These are phyloP conservation scores for Penicillium sp. DNA, from an alignment of 2,329 filamentous ascomycete species.

Conservation along the genomic window DNA sequence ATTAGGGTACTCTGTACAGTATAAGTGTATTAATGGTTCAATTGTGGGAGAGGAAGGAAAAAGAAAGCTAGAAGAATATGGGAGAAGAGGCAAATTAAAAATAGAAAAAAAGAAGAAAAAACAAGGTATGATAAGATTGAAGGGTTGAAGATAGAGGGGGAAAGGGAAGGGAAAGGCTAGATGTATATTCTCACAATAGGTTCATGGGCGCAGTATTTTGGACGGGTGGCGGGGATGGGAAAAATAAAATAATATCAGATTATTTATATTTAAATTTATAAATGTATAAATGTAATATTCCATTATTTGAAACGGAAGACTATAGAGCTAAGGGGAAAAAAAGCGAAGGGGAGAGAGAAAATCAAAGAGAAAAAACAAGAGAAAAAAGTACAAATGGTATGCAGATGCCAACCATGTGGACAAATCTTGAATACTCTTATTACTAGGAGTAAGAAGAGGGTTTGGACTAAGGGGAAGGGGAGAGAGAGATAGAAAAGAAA, in stretches of 20 bases:
- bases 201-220: conserved; percentile 14
- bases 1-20: background rate
- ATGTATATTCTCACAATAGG: conserved; percentile 3
- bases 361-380: background rate
- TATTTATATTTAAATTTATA: too few species aligned
- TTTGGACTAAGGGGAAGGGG: background rate
- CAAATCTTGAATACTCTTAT: conserved; percentile 20
- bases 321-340: conserved; percentile 3
- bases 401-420: conserved; percentile 37
- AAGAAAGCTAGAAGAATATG: background rate
- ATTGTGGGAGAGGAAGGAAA: background rate
- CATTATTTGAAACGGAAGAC: background rate
- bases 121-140: background rate
- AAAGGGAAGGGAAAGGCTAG: background rate
- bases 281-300: background rate
- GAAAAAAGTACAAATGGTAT: conserved; percentile 16
- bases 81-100: background rate
- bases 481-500: background rate
- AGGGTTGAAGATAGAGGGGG: background rate
- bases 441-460: conserved; percentile 1
- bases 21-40: background rate
- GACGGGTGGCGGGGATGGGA: background rate
- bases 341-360: conserved; percentile 11
- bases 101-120: background rate
- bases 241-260: background rate